Evolutionary conservation across 1,284 basidiomycete species (phyloP).

Genomic region (Trichosporon faecale): DNA sequence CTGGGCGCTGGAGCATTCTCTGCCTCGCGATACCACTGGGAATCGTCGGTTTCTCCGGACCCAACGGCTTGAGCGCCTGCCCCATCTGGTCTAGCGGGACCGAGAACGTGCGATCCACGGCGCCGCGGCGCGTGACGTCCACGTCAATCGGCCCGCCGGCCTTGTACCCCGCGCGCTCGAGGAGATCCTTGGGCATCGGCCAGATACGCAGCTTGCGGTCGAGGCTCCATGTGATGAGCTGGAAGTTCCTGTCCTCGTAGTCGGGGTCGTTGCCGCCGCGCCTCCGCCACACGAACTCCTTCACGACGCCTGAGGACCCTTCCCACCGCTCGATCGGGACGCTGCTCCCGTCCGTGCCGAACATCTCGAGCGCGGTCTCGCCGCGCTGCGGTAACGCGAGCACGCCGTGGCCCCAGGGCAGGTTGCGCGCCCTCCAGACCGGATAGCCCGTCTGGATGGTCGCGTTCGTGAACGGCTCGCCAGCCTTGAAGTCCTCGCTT

Average conservation of each 20-base stretch:
- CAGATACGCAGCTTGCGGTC: slow-evolving; percentile 89
- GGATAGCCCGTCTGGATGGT: slow-evolving; percentile 77
- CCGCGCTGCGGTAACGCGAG: slow-evolving; percentile 87
- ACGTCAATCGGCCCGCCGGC: slow-evolving; percentile 56
- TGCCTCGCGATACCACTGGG: slow-evolving; percentile 42
- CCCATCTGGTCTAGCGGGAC: slow-evolving; percentile 3
- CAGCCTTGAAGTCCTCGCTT: slow-evolving; percentile 43
- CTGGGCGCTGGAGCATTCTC: slow-evolving; percentile 28
- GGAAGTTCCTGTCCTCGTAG: slow-evolving; percentile 71
- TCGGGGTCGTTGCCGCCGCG: slow-evolving; percentile 54
- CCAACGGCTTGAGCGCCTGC: neutral
- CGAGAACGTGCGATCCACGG: slow-evolving; percentile 48
- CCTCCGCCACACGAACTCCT: slow-evolving; percentile 95
- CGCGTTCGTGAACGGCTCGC: slow-evolving; percentile 49
- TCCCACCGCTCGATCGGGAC: slow-evolving; percentile 67
- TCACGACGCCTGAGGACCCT: slow-evolving; percentile 89
- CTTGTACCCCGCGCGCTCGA: slow-evolving; percentile 53
- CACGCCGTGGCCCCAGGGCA: slow-evolving; percentile 89
- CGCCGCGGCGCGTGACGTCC: slow-evolving; percentile 54
- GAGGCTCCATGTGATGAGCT: slow-evolving; percentile 95
- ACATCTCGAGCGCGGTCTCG: slow-evolving; percentile 82
- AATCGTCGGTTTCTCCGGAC: slow-evolving; percentile 3
- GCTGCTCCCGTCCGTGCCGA: slow-evolving; percentile 49
- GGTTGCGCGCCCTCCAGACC: slow-evolving; percentile 86
- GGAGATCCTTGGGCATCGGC: slow-evolving; percentile 70